Evolutionary conservation across 306 rosid genomes (phyloP).

Genomic region (Lathyrus aphaca): DNA sequence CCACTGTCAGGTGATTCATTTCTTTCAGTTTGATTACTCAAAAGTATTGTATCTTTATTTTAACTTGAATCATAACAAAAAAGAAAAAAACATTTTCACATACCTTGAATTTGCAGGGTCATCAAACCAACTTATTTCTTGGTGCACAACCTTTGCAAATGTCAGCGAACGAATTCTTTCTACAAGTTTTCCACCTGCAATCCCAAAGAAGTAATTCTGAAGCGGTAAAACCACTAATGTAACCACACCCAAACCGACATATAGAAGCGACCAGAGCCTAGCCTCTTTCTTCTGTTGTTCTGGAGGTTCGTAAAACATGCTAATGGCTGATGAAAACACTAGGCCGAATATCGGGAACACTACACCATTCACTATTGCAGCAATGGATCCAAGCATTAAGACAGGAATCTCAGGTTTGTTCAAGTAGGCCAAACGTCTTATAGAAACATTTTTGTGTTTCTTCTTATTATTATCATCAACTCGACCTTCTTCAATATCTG

Average conservation of each 20-base stretch:
- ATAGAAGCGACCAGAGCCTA: slow-evolving; percentile 65
- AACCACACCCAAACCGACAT: slow-evolving; percentile 56
- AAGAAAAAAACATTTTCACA: background rate
- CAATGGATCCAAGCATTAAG: slow-evolving; percentile 65
- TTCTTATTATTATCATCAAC: slow-evolving; percentile 9
- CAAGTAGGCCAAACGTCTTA: slow-evolving; percentile 57
- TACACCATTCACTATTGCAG: slow-evolving; percentile 64
- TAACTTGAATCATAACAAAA: background rate
- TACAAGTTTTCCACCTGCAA: slow-evolving; percentile 85
- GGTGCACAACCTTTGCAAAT: slow-evolving; percentile 79
- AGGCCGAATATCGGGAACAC: slow-evolving; percentile 73
- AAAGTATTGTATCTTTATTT: background rate
- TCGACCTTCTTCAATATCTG: slow-evolving; percentile 13
- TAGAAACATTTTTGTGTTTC: slow-evolving; percentile 44
- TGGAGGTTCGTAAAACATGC: slow-evolving; percentile 67
- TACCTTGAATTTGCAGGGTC: slow-evolving; percentile 91
- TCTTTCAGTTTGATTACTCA: slow-evolving; percentile 11
- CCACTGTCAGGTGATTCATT: slow-evolving; percentile 52
- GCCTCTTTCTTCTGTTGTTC: slow-evolving; percentile 60
- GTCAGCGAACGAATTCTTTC: slow-evolving; percentile 75
- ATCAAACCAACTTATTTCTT: slow-evolving; percentile 86
- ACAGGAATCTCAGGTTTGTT: slow-evolving; percentile 77
- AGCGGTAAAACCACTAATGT: slow-evolving; percentile 45
- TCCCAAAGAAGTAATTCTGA: slow-evolving; percentile 65
- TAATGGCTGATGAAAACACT: slow-evolving; percentile 69